Conservation (phyloP, 73 alveolate genomes). For the Paramecium primaurelia region DNA sequence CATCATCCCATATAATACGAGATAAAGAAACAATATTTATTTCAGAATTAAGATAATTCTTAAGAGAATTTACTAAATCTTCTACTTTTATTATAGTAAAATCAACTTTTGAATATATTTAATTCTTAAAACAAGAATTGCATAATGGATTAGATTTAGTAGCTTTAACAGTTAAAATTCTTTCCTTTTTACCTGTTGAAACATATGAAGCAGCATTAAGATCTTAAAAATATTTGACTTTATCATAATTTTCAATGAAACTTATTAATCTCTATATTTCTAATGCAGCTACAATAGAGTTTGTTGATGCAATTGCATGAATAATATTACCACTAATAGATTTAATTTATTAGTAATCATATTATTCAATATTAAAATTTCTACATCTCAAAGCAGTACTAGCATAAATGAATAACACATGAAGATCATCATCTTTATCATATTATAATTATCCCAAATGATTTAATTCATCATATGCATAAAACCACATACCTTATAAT, state of each 20-base stretch:
- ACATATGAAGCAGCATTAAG: neutral
- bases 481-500: conserved; percentile 26
- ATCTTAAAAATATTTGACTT: neutral
- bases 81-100: neutral
- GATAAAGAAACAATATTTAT: neutral
- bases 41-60: neutral
- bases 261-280: neutral
- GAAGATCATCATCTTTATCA: conserved; percentile 52
- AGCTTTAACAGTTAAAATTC: neutral
- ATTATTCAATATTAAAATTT: conserved; percentile 15
- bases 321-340: conserved; percentile 47
- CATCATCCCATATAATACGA: conserved; percentile 34
- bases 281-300: conserved; percentile 55
- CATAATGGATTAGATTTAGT: neutral
- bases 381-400: conserved; percentile 31
- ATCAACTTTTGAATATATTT: neutral
- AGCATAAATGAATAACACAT: conserved; percentile 36
- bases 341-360: conserved; percentile 22
- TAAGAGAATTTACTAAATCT: neutral
- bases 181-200: neutral
- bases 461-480: neutral
- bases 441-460: neutral
- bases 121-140: neutral
- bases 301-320: conserved; percentile 60
- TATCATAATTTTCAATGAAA: neutral